Base-by-base conservation (phyloP, 2,329 filamentous ascomycete genomes). In the Clonostachys chloroleuca region DNA sequence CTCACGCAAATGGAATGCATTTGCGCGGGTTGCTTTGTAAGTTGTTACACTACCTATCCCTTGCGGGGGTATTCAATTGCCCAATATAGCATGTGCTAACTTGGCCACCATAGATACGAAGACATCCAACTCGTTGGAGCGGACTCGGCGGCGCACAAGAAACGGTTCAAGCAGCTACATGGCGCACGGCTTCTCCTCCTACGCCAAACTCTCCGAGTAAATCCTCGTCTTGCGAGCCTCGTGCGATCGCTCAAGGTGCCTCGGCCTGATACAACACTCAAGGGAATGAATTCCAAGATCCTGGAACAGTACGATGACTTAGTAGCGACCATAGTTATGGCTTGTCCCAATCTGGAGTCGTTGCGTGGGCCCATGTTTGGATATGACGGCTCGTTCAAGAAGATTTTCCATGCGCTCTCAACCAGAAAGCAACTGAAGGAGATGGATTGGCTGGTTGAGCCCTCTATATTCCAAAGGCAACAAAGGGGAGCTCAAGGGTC, bases 281-380 rank as follows among this genome's bases (percentile, higher is more conserved):
- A 58, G 24, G 54, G 56, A 12, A 48, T 50, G 2, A 42, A 34
- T 34, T 34, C 49, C 24, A 59, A 57, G n/a, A 55, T 66, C 12
- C 43, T 64, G 16, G 73, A 75, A 35, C 68, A 75, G 42, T 84
- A 85, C 55, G 71, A 81, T 49, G 73, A 82, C 52, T 60, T 80
- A 4, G 69, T 84, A 2, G 80, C 81, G 0, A 76, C 81, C 6
- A 62, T 86, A 20, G 69, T 86, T 48, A 83, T 84, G 80, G 75
- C 79, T 0, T 86, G 81, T 48, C 82, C 82, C 3, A 84, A 85
- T 52, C 66, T 86, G 12, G 81, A 86, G 62, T 69, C 72, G 44
- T 64, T 86, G 7, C 64, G 72, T 12, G 81, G 81, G 1, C 75
- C 78, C 37, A 70, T 78, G 47, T 70, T 74, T 3, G 60, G 64